These are phyloP conservation scores for Hygrophila difformis DNA, from an alignment of 257 asterid species.

Conservation along the genomic window DNA sequence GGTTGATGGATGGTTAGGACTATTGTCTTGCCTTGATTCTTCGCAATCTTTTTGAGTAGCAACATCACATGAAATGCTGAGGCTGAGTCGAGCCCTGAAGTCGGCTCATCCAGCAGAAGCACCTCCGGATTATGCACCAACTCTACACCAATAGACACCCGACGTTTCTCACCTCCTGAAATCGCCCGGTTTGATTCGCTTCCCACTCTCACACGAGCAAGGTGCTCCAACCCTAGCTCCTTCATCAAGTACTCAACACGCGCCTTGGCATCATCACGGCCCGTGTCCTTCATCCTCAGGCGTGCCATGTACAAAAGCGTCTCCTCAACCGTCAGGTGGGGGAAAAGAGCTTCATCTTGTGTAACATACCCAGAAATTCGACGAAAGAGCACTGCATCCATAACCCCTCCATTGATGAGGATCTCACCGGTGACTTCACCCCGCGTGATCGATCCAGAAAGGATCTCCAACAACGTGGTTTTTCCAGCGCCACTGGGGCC, in stretches of 20 bases:
- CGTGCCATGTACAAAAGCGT: slow-evolving; percentile 57
- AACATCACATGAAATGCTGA: slow-evolving; percentile 51
- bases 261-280: slow-evolving; percentile 8
- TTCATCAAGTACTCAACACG: slow-evolving; percentile 37
- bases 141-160: slow-evolving; percentile 68
- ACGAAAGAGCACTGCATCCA: slow-evolving; percentile 37
- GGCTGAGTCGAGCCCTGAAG: slow-evolving; percentile 83
- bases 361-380: slow-evolving; percentile 61
- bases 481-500: slow-evolving; percentile 93
- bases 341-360: slow-evolving; percentile 67
- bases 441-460: slow-evolving; percentile 37
- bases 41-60: slow-evolving; percentile 54
- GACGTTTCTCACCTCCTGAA: slow-evolving; percentile 78
- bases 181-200: slow-evolving; percentile 42
- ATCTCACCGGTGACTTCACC: slow-evolving; percentile 30
- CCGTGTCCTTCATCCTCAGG: slow-evolving; percentile 42
- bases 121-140: slow-evolving; percentile 71
- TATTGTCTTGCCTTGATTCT: slow-evolving; percentile 45
- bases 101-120: slow-evolving; percentile 71
- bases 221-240: slow-evolving; percentile 56
- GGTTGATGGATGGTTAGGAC: slow-evolving; percentile 78
- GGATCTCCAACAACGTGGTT: slow-evolving; percentile 59
- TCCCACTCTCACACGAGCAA: slow-evolving; percentile 40
- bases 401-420: slow-evolving; percentile 39
- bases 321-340: slow-evolving; percentile 69